A percentile compares a stretch with the other conserved stretches of the same genome.
Conservation (phyloP, 169 alveolate genomes). For the Cryptosporidium sp. region DNA sequence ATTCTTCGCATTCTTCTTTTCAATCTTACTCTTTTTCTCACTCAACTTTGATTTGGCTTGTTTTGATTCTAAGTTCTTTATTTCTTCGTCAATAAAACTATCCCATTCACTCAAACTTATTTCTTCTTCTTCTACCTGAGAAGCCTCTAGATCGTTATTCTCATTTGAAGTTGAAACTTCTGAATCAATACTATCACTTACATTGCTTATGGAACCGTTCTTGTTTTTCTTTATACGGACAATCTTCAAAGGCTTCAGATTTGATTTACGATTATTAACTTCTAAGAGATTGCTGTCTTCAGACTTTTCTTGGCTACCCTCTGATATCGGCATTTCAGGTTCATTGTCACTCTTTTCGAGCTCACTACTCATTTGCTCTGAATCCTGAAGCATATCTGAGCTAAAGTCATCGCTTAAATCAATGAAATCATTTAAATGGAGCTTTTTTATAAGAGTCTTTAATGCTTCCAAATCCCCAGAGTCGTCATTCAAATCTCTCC, state of each 20-base stretch:
- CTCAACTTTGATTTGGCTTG: not conserved
- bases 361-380: not conserved
- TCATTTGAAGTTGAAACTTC: not conserved
- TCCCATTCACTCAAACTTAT: slow-evolving; percentile 68
- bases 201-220: not conserved
- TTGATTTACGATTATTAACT: not conserved
- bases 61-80: slow-evolving; percentile 3
- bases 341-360: not conserved
- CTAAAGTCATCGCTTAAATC: slow-evolving; percentile 4
- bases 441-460: slow-evolving; percentile 12
- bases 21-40: not conserved
- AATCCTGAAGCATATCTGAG: not conserved
- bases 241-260: not conserved
- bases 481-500: slow-evolving; percentile 52
- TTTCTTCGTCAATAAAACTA: slow-evolving; percentile 11
- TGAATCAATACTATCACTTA: not conserved
- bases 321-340: not conserved
- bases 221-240: not conserved
- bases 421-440: slow-evolving; percentile 30
- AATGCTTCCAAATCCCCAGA: slow-evolving; percentile 64
- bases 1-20: not conserved
- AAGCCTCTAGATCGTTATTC: not conserved
- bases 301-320: not conserved
- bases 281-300: not conserved
- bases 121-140: slow-evolving; percentile 47